phyloP scores from a whole-genome alignment of 305 asterid species.

The Solanum hybrid region DNA sequence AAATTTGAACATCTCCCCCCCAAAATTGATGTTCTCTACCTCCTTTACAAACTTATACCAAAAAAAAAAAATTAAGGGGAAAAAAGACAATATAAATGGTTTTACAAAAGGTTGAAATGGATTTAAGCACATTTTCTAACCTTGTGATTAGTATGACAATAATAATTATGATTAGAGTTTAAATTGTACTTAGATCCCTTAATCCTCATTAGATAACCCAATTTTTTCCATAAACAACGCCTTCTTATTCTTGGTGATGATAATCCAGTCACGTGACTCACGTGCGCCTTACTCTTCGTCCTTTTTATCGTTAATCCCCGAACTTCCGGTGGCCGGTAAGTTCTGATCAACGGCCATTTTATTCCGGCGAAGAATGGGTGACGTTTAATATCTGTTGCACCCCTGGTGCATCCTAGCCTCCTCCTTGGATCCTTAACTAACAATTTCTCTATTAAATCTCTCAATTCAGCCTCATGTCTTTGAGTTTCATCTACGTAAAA shows the following conservation, averaged over 20 bases:
- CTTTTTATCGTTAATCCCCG: slow-evolving; percentile 59
- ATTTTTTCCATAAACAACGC: slow-evolving; percentile 67
- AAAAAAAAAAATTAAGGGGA: background rate
- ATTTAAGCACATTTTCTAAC: slow-evolving; percentile 22
- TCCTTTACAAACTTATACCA: background rate
- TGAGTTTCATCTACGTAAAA: slow-evolving; percentile 22
- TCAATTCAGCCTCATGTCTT: slow-evolving; percentile 37
- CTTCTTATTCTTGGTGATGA: slow-evolving; percentile 38
- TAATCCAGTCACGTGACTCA: slow-evolving; percentile 26
- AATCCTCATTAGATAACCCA: slow-evolving; percentile 39
- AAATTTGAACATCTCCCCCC: background rate
- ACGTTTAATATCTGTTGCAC: slow-evolving; percentile 88
- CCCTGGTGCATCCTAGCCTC: slow-evolving; percentile 69
- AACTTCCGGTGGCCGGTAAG: slow-evolving; percentile 74
- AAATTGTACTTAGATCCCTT: slow-evolving; percentile 47
- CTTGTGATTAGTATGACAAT: slow-evolving; percentile 33
- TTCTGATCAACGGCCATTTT: slow-evolving; percentile 87
- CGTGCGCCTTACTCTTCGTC: slow-evolving; percentile 42
- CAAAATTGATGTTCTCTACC: slow-evolving; percentile 2
- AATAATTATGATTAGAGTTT: slow-evolving; percentile 60
- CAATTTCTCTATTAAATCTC: slow-evolving; percentile 59
- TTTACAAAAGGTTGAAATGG: background rate
- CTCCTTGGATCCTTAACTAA: slow-evolving; percentile 69
- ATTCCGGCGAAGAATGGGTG: slow-evolving; percentile 85
- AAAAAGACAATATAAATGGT: background rate